These are phyloP conservation scores for Amphicarpaea edgeworthii DNA, from an alignment of 306 rosid genomes.

Conservation along the genomic window DNA sequence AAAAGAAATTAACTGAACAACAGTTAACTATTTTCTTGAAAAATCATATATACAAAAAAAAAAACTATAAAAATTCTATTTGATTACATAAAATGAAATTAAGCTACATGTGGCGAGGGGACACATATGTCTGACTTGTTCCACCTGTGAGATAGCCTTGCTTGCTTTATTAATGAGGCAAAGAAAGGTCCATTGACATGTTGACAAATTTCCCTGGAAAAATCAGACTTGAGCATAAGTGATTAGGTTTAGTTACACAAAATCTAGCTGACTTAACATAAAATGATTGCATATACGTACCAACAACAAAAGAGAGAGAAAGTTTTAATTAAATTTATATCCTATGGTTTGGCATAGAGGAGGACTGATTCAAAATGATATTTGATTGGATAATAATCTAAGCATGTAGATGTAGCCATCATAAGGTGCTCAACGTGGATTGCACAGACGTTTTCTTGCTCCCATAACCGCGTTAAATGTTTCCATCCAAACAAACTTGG, in stretches of 20 bases:
- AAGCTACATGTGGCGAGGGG: no score
- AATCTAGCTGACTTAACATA: conserved; percentile 3
- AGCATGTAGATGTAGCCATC: not conserved
- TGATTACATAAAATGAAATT: no score
- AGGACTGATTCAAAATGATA: conserved; percentile 66
- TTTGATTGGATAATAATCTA: not conserved
- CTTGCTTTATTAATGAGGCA: not conserved
- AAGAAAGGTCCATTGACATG: not conserved
- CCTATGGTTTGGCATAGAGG: not conserved
- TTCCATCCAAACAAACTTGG: conserved; percentile 17
- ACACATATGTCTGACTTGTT: conserved; percentile 21
- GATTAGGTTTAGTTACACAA: conserved; percentile 3
- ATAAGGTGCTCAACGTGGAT: not conserved
- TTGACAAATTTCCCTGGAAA: conserved; percentile 1
- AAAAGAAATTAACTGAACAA: no score
- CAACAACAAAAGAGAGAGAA: not conserved
- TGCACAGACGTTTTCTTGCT: conserved; percentile 41
- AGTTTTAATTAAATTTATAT: no score
- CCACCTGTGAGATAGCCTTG: not conserved
- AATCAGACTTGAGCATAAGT: not conserved
- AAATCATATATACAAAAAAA: no score
- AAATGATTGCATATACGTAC: conserved; percentile 23
- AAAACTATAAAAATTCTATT: no score
- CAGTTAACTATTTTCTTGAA: no score
- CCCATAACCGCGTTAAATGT: conserved; percentile 66